Evolutionary conservation across 352 stramenopile genomes (phyloP), one percentile per base, ranked within the genome.

Genomic region (Phytopythium mirpurense): DNA sequence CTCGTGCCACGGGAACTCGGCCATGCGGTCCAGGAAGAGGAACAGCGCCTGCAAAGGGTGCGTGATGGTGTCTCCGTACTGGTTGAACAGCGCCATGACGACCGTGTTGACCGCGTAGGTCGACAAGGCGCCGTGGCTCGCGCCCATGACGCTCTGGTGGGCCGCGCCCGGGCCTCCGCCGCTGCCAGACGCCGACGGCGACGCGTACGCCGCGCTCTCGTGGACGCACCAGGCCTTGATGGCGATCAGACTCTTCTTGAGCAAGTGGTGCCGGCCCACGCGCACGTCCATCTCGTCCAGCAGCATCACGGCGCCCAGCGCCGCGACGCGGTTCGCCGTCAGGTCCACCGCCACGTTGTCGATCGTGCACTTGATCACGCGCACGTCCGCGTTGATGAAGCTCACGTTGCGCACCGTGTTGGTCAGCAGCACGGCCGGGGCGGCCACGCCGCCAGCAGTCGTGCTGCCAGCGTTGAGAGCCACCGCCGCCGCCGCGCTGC

Each of bases 151-250:
- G 51, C 71, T 93, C 44, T 62, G 58, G 12, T 66, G 64, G 18
- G 27, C 26, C 24, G 50, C 45, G 4, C 19, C 41, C 12, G 24
- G 21, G 31, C 23, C 34, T 1, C 47, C 65, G 16, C 59, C 41
- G 32, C 50, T 51, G 5, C 60, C 60, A 47, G 26, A 51, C 27
- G 63, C 61, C 18, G 38, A 49, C 16, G 60, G 59, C 19, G 60
- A 61, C 32, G 53, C 27, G 57, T 88, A 95, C 34, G 68, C 58
- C 18, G 72, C 65, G 29, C 80, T 93, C 65, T 97, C 88, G 50
- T 94, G 85, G 23, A 85, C 73, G 59, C 87, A 96, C 88, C 88
- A 97, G 5, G 85, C 78, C 68, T 96, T 96, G 59, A 97, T 86
- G 54, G 96, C 65, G 14, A 97, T 75, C 32, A 97, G 52, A 62